Conservation (phyloP, 495 filamentous ascomycete genomes). For the Aspergillus incahuasiensis region DNA sequence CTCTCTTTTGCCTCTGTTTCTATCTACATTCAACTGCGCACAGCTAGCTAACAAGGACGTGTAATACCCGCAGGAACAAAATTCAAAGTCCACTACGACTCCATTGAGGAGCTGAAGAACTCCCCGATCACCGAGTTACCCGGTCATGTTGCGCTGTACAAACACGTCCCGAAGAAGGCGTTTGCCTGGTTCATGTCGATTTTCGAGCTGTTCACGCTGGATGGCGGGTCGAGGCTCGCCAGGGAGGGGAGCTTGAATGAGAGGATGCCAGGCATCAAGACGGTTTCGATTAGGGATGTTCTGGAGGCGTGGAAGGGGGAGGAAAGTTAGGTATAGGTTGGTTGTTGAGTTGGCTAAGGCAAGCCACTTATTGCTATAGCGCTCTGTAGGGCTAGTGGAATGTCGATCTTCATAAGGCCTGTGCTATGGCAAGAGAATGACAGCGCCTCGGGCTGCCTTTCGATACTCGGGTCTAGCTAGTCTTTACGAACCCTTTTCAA, state of each 20-base stretch:
- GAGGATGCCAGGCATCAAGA: constrained; percentile 33
- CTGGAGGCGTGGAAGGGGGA: constrained; percentile 3
- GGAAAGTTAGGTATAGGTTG: not conserved
- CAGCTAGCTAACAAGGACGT: not conserved
- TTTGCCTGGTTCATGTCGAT: constrained; percentile 26
- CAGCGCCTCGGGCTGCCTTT: no score
- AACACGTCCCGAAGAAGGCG: constrained; percentile 29
- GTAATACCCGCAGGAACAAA: constrained; percentile 24
- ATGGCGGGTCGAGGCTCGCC: constrained; percentile 15
- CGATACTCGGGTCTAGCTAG: no score
- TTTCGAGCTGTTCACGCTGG: constrained; percentile 21
- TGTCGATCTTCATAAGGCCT: no score
- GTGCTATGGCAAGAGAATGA: no score
- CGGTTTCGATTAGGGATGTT: constrained; percentile 27
- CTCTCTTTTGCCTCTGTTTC: no score
- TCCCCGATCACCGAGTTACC: constrained; percentile 43
- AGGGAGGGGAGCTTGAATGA: constrained; percentile 29
- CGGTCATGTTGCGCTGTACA: constrained; percentile 25
- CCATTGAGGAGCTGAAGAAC: constrained; percentile 31
- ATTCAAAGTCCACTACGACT: constrained; percentile 38
- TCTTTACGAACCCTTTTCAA: no score
- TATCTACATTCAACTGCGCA: no score
- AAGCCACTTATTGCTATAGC: no score
- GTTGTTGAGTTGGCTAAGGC: no score
- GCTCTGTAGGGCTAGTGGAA: no score